These are phyloP conservation scores for Scedosporium boydii DNA, from an alignment of 2,329 filamentous ascomycete genomes.

Conservation along the genomic window DNA sequence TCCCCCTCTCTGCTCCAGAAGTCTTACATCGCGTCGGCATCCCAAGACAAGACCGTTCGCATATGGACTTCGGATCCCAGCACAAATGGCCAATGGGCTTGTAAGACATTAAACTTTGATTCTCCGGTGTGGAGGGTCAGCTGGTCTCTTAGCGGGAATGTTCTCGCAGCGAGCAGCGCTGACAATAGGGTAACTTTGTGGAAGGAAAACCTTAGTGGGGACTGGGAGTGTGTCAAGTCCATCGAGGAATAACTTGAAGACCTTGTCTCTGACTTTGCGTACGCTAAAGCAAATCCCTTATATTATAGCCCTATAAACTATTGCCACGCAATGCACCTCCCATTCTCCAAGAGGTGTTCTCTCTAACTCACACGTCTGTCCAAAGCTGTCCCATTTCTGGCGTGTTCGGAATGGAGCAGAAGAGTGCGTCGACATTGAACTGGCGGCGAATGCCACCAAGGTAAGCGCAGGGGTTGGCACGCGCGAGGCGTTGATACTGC, in stretches of 20 bases:
- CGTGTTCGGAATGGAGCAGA: too few species aligned
- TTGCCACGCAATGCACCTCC: neutral
- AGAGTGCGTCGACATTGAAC: too few species aligned
- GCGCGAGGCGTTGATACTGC: too few species aligned
- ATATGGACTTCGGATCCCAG: constrained; percentile 80
- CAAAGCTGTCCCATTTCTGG: too few species aligned
- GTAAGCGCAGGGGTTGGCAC: too few species aligned
- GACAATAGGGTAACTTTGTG: constrained; percentile 97
- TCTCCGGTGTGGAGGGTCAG: constrained; percentile 89
- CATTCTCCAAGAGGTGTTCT: too few species aligned
- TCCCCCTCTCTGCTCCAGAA: constrained; percentile 90
- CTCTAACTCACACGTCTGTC: too few species aligned
- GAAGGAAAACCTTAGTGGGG: constrained; percentile 95
- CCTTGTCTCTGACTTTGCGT: neutral
- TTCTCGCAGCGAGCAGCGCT: constrained; percentile 82
- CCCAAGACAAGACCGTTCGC: constrained; percentile 91
- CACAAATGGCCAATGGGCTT: constrained; percentile 66
- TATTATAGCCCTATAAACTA: neutral
- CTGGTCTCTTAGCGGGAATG: constrained; percentile 96
- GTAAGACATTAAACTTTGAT: constrained; percentile 80
- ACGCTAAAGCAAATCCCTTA: neutral
- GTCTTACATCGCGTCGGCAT: constrained; percentile 91
- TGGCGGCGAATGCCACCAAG: too few species aligned
- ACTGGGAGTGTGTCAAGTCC: constrained; percentile 96
- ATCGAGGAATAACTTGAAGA: constrained; percentile 64